phyloP scores from a whole-genome alignment of 169 alveolate genomes.

The Plasmodium cynomolgi region DNA sequence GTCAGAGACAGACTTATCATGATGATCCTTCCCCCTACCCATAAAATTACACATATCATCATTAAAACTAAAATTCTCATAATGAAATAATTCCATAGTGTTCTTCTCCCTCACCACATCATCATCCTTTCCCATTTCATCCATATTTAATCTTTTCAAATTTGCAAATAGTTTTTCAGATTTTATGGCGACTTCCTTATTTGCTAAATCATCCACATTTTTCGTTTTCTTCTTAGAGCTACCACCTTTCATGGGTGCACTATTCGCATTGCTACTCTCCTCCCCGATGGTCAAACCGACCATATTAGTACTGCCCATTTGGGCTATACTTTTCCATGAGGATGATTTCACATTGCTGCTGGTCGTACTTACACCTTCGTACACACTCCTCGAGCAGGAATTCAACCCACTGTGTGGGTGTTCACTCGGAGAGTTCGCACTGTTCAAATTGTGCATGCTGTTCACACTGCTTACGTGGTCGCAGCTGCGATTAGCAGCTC shows the following conservation, averaged over 20 bases:
- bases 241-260: background rate
- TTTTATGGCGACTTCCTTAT: background rate
- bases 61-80: background rate
- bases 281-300: background rate
- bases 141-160: background rate
- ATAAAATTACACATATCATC: background rate
- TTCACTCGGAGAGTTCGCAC: background rate
- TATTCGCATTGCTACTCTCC: background rate
- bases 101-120: background rate
- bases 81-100: background rate
- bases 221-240: conserved; percentile 1
- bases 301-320: background rate
- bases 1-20: background rate
- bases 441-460: background rate
- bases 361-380: background rate
- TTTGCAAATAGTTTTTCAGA: conserved; percentile 4
- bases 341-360: background rate
- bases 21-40: background rate
- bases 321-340: background rate
- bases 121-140: background rate
- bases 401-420: background rate
- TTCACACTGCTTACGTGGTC: background rate
- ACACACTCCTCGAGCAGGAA: background rate
- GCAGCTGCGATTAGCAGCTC: background rate
- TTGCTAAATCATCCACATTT: background rate